Base-by-base conservation (phyloP, 2,329 filamentous ascomycete genomes). In the Ophiostoma populinum region DNA sequence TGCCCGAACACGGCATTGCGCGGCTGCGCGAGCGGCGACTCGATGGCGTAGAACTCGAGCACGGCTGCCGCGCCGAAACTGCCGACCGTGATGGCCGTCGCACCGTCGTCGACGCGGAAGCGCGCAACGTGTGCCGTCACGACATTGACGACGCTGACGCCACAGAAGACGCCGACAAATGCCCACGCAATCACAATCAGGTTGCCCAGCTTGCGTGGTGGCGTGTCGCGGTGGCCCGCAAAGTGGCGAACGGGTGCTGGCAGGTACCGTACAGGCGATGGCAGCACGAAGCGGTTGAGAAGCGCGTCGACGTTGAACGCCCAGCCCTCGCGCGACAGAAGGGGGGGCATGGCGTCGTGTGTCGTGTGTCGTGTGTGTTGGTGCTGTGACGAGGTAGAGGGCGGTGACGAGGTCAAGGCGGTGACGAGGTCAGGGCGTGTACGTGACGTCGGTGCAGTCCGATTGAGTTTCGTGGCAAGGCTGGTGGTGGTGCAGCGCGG, bases 251-350 rank as follows among this genome's bases (percentile, higher is more conserved):
- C 49, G 0, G 67, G 66, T 31, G 59, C 61, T 0, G 83, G 85
- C 2, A 92, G 49, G 29, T 59, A 56, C 19, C 65, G 57, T 51
- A 81, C 66, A 45, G 67, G 70, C 26, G 77, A 75, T 11, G 67
- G 58, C 7, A 79, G 79, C 17, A 92, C 49, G 40, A 72, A 62
- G 3, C 65, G 77, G 51, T 87, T 83, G 34, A 92, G 51, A 50
- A 76, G 71, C n/a, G 55, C 57, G 60, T 93, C 85, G 43, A 92
- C 68, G 55, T 90, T 71, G 54, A 92, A 72, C 48, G 75, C 62
- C 57, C 62, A 65, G 24, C 27, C 28, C 6, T 32, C 32, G 17
- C 22, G 24, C 24, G 35, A 37, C 16, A 25, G 21, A 15, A n/a
- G 18, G 31, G 15, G 11, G 19, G 21, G 24, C 34, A 36, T 31